Evolutionary conservation across 2,329 filamentous ascomycete genomes (phyloP).

Genomic region (Aspergillus candidus): DNA sequence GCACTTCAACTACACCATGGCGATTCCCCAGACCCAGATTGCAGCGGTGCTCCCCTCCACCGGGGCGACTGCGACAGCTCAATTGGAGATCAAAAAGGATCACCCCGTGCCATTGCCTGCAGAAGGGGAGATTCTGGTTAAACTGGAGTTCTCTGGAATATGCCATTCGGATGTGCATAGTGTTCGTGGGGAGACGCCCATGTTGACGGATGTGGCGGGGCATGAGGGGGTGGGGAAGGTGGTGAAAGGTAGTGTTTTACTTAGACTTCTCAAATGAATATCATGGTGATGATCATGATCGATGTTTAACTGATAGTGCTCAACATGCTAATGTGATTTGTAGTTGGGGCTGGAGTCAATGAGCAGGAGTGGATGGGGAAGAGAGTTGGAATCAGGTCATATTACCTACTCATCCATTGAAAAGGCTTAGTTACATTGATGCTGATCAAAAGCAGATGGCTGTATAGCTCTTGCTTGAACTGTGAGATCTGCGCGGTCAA

Average conservation of each 20-base stretch:
- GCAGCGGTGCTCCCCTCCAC: conserved; percentile 26
- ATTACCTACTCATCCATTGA: not conserved
- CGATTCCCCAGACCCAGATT: conserved; percentile 22
- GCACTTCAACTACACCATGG: conserved; percentile 7
- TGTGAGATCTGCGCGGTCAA: conserved; percentile 36
- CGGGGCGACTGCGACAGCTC: conserved; percentile 14
- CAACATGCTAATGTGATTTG: no score
- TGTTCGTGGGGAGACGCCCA: conserved; percentile 36
- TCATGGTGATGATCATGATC: no score
- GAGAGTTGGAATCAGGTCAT: conserved; percentile 29
- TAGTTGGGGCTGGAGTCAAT: conserved; percentile 25
- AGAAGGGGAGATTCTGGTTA: conserved; percentile 40
- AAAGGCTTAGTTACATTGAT: conserved; percentile 9
- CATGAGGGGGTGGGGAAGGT: conserved; percentile 44
- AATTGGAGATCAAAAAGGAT: conserved; percentile 20
- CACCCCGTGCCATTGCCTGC: conserved; percentile 32
- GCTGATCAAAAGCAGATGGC: conserved; percentile 25
- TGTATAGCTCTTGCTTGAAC: conserved; percentile 33
- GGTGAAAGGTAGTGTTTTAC: conserved; percentile 24
- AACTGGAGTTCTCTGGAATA: conserved; percentile 44
- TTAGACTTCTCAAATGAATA: no score
- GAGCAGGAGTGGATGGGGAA: conserved; percentile 25
- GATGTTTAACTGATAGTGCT: no score
- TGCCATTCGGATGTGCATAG: conserved; percentile 46
- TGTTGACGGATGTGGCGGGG: conserved; percentile 43